These are phyloP conservation scores for Teratosphaeria zuluensis DNA, from an alignment of 2,329 filamentous ascomycete genomes.

Conservation along the genomic window DNA sequence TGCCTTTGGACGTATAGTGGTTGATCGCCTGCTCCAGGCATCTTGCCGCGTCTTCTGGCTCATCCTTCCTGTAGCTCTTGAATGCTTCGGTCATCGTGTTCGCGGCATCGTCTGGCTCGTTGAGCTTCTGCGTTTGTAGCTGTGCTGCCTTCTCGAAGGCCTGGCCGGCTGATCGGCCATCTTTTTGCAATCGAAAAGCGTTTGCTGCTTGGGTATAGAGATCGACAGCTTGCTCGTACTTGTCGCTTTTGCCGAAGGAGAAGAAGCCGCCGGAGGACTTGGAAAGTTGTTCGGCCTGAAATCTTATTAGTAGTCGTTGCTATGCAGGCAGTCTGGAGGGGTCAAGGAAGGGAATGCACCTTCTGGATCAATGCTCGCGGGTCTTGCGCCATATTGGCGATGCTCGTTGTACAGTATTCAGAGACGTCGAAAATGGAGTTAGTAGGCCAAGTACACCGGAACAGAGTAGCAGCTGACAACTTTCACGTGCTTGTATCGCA, in stretches of 20 bases:
- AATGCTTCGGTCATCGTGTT: constrained; percentile 84
- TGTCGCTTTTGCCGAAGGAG: constrained; percentile 78
- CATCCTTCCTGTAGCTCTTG: constrained; percentile 84
- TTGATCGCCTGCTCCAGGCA: constrained; percentile 71
- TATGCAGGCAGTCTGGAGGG: not conserved
- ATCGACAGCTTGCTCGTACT: constrained; percentile 82
- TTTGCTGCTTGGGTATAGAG: constrained; percentile 83
- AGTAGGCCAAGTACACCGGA: not conserved
- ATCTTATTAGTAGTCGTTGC: not conserved
- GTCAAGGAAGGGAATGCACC: constrained; percentile 36
- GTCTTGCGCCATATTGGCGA: constrained; percentile 58
- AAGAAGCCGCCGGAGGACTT: constrained; percentile 69
- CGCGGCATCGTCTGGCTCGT: constrained; percentile 85
- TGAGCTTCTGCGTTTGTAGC: constrained; percentile 70
- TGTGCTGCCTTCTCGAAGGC: constrained; percentile 77
- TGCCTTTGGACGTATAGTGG: constrained; percentile 81
- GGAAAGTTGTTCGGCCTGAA: constrained; percentile 75
- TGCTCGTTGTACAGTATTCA: not conserved
- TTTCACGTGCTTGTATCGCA: not conserved
- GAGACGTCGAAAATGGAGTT: not conserved
- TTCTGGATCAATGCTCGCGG: constrained; percentile 70
- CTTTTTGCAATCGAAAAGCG: constrained; percentile 79
- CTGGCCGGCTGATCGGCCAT: constrained; percentile 74
- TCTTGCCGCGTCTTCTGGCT: constrained; percentile 71
- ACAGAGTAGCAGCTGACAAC: not conserved